Evolutionary conservation across 768 basidiomycete species (phyloP), one percentile per base, ranked within the genome.

Genomic region (Pleurotus sapidus): DNA sequence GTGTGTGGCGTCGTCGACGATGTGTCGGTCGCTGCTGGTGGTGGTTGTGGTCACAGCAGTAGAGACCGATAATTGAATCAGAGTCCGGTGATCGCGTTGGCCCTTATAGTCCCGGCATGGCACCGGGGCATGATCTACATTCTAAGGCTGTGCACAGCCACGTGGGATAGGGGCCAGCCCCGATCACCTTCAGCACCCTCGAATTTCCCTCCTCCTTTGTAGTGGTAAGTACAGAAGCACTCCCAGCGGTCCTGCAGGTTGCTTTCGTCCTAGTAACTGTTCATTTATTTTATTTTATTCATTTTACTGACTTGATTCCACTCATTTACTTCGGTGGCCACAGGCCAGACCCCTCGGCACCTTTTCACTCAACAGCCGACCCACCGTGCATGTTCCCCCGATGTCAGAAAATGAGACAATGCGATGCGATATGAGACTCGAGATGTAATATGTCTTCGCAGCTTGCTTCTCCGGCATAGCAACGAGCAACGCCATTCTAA

Each of bases 1-100:
- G 54, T 67, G 61, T 24, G 54, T 60, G 6, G 57, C 60, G n/a
- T 61, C 50, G 50, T 71, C 62, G 6, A 63, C 57, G 34, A 65
- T 55, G 39, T 57, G 17, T 37, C 42, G 37, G 51, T 42, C 39
- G 37, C 38, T 34, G 30, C 9, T 34, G 7, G 51, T n/a, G 5
- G 34, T 40, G 14, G 34, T 17, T 20, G 39, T 37, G 34, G 39
- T 24, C 42, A 39, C 12, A 11, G 34, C n/a, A 30, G 24, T 15
- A 14, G n/a, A 15, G 20, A 0, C 25, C 20, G 46, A 48, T 25
- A 34, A 34, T 25, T 25, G n/a, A 42, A n/a, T 17, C 23, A 51
- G n/a, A 42, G 23, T 34, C 30, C 30, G 9, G 51, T 39, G 39
- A 54, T 54, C 51, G 51, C 34, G 42, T 40, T 30, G 43, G n/a